Evolutionary conservation across 2,329 filamentous ascomycete species (phyloP).

Genomic region (Monosporascus sp.): DNA sequence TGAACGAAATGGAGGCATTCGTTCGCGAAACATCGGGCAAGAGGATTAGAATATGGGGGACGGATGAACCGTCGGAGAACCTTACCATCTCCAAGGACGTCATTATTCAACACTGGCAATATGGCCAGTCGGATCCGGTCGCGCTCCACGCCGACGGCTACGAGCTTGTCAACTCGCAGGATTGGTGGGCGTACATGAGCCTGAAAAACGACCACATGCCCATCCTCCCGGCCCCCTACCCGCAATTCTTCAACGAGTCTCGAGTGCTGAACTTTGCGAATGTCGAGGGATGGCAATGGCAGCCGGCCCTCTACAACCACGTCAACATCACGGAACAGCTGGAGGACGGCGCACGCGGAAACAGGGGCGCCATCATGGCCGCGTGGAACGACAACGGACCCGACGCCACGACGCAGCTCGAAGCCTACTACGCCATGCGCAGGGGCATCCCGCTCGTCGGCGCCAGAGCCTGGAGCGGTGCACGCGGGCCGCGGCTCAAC

Average conservation of each 20-base stretch:
- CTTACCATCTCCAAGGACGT: conserved; percentile 34
- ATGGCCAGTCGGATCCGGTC: conserved; percentile 41
- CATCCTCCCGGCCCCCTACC: conserved; percentile 39
- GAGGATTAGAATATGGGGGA: conserved; percentile 49
- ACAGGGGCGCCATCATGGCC: conserved; percentile 34
- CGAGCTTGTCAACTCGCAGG: conserved; percentile 39
- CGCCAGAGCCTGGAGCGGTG: conserved; percentile 37
- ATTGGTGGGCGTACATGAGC: conserved; percentile 51
- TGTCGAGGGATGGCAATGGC: conserved; percentile 38
- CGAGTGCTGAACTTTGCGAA: conserved; percentile 40
- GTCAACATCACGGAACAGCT: conserved; percentile 37
- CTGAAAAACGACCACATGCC: conserved; percentile 48
- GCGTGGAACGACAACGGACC: conserved; percentile 46
- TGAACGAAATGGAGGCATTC: conserved; percentile 44
- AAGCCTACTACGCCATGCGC: conserved; percentile 42
- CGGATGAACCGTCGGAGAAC: conserved; percentile 36
- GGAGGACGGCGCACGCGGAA: conserved; percentile 20
- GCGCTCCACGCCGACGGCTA: conserved; percentile 33
- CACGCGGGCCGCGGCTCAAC: conserved; percentile 28
- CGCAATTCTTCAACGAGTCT: conserved; percentile 41
- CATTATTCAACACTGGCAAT: conserved; percentile 44
- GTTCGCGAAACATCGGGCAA: conserved; percentile 35
- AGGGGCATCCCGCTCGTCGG: conserved; percentile 39
- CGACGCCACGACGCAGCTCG: conserved; percentile 42
- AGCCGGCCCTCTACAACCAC: conserved; percentile 38